Conservation (phyloP, 2,329 filamentous ascomycete genomes). For the Colletotrichum sp. region DNA sequence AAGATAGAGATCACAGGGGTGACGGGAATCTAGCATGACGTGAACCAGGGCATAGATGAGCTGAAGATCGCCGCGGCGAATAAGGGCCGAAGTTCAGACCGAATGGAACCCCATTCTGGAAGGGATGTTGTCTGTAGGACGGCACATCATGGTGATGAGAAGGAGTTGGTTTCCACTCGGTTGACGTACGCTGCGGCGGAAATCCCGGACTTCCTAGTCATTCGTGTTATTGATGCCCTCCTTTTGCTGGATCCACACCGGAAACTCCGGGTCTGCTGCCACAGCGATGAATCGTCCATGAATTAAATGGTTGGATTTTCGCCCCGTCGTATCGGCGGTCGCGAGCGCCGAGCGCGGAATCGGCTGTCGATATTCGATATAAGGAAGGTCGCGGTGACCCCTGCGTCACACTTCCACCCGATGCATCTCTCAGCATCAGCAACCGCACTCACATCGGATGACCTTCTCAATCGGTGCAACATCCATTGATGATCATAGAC, state of each 20-base stretch:
- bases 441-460: background rate
- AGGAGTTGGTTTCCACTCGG: background rate
- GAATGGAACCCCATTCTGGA: background rate
- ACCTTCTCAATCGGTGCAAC: background rate
- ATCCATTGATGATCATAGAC: background rate
- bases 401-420: background rate
- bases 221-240: background rate
- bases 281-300: background rate
- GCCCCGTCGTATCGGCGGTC: background rate
- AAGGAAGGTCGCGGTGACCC: background rate
- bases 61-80: background rate
- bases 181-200: background rate
- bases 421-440: background rate
- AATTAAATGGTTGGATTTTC: background rate
- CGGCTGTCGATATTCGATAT: background rate
- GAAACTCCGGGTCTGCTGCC: background rate
- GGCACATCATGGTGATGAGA: background rate
- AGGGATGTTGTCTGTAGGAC: background rate
- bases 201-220: background rate
- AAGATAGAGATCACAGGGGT: background rate
- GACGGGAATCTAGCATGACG: conserved; percentile 2
- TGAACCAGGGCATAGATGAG: background rate
- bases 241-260: background rate
- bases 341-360: background rate
- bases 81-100: background rate